Base-by-base conservation (phyloP, 768 basidiomycete species). In the Lactifluus hygrophoroides region DNA sequence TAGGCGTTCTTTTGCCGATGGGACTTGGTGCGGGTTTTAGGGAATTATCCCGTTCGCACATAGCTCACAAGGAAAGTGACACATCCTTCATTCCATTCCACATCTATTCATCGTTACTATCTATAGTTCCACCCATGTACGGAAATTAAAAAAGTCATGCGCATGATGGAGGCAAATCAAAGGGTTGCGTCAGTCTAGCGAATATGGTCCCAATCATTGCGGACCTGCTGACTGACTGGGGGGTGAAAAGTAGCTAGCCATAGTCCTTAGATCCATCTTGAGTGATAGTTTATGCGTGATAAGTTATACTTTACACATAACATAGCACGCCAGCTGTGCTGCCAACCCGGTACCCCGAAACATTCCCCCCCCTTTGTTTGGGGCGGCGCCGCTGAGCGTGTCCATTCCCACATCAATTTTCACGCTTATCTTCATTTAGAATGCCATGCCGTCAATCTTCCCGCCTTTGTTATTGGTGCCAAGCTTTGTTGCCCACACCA, bases 111-210 rank as follows among this genome's bases (percentile, higher is more conserved):
- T 58, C 47, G 10, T 25, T 62, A 40, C 19, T 62, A 40, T 42
- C 19, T n/a, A 17, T 59, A 91, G 88, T 83, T 90, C 17, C 94
- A 85, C 72, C 77, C 82, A 1, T 92, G 88, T 90, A 77, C 78
- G 13, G 77, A 89, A 51, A 89, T 95, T 51, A 81, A 82, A 65
- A 80, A 80, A 30, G 93, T 92, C 2, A 90, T 92, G 62, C 76
- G 77, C 60, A 90, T 90, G 71, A 93, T 97, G 86, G 83, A 88
- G 68, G 82, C 74, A 57, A 86, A 92, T 66, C 78, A 75, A 70
- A 85, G 63, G 77, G 72, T 71, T 68, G 51, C 68, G 75, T 66
- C 4, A 37, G 49, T 38, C 14, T 16, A 25, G 43, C 32, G n/a
- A 14, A 42, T 60, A 35, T n/a, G 21, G 16, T 23, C 32, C 21